phyloP scores from a whole-genome alignment of 371 early-diverging fungal species.

The Basidiobolus meristosporus region DNA sequence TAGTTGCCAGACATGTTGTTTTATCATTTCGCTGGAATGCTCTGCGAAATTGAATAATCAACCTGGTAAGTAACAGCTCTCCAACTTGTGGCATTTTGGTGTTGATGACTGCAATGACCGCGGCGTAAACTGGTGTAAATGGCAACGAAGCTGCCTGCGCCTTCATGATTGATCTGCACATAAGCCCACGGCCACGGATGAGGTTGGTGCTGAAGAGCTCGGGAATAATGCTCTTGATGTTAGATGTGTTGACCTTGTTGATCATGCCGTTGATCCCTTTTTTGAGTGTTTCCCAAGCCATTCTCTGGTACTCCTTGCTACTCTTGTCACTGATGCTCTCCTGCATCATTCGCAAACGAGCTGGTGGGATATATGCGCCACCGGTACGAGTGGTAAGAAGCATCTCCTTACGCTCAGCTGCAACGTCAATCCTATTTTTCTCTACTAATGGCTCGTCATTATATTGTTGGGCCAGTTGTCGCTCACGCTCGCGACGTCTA shows the following conservation, averaged over 20 bases:
- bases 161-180: conserved; percentile 76
- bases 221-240: conserved; percentile 78
- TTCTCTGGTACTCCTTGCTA: conserved; percentile 63
- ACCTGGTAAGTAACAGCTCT: conserved; percentile 65
- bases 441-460: conserved; percentile 4
- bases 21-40: conserved; percentile 87
- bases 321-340: conserved; percentile 52
- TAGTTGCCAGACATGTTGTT: conserved; percentile 57
- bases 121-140: conserved; percentile 87
- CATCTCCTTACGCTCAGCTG: conserved; percentile 7
- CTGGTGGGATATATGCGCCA: conserved; percentile 89
- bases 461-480: conserved; percentile 11
- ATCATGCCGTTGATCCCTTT: conserved; percentile 88
- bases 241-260: conserved; percentile 85
- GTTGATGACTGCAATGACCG: conserved; percentile 74
- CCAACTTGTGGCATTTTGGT: conserved; percentile 86
- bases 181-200: conserved; percentile 82
- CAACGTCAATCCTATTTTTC: conserved; percentile 8
- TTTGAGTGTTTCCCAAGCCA: conserved; percentile 88
- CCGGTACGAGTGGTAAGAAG: conserved; percentile 21
- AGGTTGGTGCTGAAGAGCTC: conserved; percentile 84
- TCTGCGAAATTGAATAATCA: conserved; percentile 78
- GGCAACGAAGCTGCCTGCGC: conserved; percentile 81
- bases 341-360: conserved; percentile 66
- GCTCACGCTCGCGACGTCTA: conserved; percentile 14